phyloP scores from a whole-genome alignment of 73 alveolate species.

The Effrenium voratum region DNA sequence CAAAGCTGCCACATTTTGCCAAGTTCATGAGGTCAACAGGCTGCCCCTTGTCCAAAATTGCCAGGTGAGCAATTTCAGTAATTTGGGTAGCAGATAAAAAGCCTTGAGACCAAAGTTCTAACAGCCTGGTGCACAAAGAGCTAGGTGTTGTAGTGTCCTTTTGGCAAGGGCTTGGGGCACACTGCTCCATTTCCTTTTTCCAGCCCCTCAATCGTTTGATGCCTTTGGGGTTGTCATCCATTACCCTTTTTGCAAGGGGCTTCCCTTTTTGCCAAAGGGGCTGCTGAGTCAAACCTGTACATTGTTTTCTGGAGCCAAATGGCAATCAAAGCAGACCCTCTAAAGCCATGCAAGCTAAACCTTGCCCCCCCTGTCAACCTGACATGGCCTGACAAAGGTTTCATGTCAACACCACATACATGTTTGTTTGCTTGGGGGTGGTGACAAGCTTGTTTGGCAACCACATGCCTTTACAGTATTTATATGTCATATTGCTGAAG shows the following conservation, averaged over 20 bases:
- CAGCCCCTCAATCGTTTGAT: neutral
- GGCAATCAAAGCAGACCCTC: too few species aligned
- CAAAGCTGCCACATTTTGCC: neutral
- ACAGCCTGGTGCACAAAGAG: neutral
- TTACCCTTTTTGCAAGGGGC: neutral
- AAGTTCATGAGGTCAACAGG: neutral
- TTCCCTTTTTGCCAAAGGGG: too few species aligned
- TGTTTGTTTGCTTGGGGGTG: too few species aligned
- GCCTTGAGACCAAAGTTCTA: constrained; percentile 26
- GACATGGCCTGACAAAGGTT: too few species aligned
- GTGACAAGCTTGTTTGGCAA: too few species aligned
- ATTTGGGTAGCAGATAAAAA: neutral
- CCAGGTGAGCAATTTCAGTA: constrained; percentile 6
- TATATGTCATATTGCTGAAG: too few species aligned
- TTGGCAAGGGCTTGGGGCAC: neutral
- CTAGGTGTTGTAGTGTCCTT: neutral
- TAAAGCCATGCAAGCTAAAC: too few species aligned
- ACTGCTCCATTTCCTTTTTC: neutral
- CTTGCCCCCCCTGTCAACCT: too few species aligned
- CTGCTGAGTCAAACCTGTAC: too few species aligned
- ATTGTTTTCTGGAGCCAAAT: too few species aligned
- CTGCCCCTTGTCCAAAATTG: neutral
- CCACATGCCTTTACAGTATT: too few species aligned
- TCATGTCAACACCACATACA: too few species aligned
- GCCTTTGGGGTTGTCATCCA: neutral